Percentiles rank a stretch among this genome's conserved stretches.
phyloP scores from a whole-genome alignment of 23 red algal genomes.

The Gracilariopsis chorda region DNA sequence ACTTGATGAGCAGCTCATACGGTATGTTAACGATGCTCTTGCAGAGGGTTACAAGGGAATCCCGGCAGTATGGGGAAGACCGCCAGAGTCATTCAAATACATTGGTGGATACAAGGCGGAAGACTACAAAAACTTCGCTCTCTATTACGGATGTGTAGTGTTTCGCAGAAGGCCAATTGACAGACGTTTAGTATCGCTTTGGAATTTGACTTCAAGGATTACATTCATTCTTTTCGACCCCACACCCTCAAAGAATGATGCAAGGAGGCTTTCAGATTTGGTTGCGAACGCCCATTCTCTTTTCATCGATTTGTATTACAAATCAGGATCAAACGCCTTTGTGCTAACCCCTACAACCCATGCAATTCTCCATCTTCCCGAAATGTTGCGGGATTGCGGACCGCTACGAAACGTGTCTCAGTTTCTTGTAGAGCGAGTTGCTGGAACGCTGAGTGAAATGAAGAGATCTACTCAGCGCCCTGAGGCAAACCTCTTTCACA shows the following conservation, averaged over 20 bases:
- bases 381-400: neutral
- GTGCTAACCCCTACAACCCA: neutral
- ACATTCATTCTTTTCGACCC: neutral
- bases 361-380: neutral
- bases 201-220: neutral
- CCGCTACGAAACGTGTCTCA: neutral
- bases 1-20: neutral
- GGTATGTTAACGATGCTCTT: neutral
- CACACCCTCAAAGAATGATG: neutral
- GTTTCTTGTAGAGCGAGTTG: neutral
- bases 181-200: neutral
- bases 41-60: neutral
- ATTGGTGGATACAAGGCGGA: neutral
- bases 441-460: neutral
- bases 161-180: neutral
- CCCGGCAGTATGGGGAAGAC: neutral
- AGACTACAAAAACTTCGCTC: neutral
- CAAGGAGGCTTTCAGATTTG: neutral
- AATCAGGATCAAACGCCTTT: neutral
- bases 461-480: neutral
- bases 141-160: neutral
- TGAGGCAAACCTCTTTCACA: neutral
- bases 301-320: neutral
- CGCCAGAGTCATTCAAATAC: slow-evolving; percentile 2
- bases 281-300: neutral